Conservation (phyloP, 1,139 yeast genomes). For the Geotrichum klebahnii region DNA sequence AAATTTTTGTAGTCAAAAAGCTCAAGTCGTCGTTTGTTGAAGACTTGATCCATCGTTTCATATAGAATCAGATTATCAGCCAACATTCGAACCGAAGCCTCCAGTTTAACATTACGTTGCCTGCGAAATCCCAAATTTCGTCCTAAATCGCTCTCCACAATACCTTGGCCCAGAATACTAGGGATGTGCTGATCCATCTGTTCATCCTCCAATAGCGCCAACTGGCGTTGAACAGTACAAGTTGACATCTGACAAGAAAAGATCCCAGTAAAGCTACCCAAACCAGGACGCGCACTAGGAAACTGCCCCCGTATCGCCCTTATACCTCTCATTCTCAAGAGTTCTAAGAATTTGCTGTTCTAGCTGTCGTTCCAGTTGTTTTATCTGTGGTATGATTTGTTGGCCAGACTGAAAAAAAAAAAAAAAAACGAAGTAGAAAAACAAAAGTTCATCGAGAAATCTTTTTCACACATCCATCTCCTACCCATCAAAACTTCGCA, state of each 20-base stretch:
- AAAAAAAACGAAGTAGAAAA: background rate
- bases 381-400: background rate
- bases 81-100: conserved; percentile 33
- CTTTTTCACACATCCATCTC: background rate
- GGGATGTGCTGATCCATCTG: background rate
- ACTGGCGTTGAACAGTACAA: background rate
- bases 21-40: conserved; percentile 17
- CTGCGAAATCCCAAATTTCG: conserved; percentile 28
- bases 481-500: conserved; percentile 2
- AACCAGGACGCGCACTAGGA: background rate
- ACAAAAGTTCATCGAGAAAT: background rate
- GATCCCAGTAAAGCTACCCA: background rate
- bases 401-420: too few species aligned
- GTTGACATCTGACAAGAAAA: background rate
- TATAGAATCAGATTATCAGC: conserved; percentile 32
- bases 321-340: background rate
- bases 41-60: conserved; percentile 28
- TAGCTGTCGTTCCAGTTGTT: background rate
- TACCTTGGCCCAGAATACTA: background rate
- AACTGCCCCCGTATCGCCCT: background rate
- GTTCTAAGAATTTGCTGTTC: background rate
- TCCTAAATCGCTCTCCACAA: conserved; percentile 24
- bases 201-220: background rate
- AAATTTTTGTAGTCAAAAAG: conserved; percentile 4
- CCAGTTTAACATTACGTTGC: conserved; percentile 28